A percentile compares a stretch with the other conserved stretches of the same genome.
phyloP scores from a whole-genome alignment of 73 alveolate species.

The Paramecium primaurelia region DNA sequence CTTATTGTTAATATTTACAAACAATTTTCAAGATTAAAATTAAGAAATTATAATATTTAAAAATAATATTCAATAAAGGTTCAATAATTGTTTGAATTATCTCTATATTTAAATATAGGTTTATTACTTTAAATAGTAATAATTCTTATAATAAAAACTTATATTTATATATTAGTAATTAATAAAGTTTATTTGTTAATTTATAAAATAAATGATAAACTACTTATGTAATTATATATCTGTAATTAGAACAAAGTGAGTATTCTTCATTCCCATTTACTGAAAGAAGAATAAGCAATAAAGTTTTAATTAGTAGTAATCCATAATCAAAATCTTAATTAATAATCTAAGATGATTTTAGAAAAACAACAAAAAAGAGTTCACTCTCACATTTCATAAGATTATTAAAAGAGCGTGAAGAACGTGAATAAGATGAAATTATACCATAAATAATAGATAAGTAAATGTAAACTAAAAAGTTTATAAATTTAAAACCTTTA shows the following conservation, averaged over 20 bases:
- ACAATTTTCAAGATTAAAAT: no score
- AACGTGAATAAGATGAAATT: background rate
- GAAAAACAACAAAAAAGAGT: background rate
- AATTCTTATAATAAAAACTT: no score
- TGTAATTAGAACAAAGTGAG: background rate
- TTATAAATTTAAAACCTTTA: background rate
- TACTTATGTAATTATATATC: background rate
- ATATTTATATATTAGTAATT: background rate
- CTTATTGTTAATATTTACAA: no score
- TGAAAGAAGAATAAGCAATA: background rate
- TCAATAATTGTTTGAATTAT: no score
- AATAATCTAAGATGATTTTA: background rate
- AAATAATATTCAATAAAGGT: no score
- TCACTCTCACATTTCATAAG: background rate
- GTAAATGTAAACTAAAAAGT: background rate
- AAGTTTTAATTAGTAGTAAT: background rate
- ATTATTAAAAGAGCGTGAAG: background rate
- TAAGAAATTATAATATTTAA: no score
- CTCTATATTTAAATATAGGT: no score
- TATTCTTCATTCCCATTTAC: background rate
- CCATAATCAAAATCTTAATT: background rate
- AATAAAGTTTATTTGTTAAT: background rate
- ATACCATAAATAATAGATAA: background rate
- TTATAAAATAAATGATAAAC: background rate
- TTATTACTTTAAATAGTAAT: no score